Evolutionary conservation across 2,329 filamentous ascomycete species (phyloP).

Genomic region (Calonectria leucothoes): DNA sequence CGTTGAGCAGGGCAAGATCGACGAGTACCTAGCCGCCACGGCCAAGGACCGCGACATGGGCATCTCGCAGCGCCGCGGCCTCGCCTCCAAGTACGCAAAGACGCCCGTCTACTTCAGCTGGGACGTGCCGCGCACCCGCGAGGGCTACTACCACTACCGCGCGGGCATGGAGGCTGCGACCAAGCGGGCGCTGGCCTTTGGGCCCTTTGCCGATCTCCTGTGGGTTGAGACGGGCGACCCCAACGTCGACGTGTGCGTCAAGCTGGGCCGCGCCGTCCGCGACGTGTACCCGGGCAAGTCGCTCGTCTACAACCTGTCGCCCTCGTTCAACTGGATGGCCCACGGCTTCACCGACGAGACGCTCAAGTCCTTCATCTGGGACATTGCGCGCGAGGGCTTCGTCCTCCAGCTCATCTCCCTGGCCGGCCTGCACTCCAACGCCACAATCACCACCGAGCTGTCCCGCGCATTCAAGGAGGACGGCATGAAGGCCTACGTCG

Average conservation of each 20-base stretch:
- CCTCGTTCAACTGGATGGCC: slow-evolving; percentile 98
- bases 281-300: slow-evolving; percentile 80
- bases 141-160: slow-evolving; percentile 93
- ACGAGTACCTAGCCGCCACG: slow-evolving; percentile 74
- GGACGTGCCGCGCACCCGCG: slow-evolving; percentile 91
- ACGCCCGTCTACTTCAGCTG: slow-evolving; percentile 84
- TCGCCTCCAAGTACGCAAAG: slow-evolving; percentile 76
- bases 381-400: slow-evolving; percentile 89
- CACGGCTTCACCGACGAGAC: slow-evolving; percentile 89
- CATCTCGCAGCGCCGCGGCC: slow-evolving; percentile 78
- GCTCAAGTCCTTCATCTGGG: slow-evolving; percentile 94
- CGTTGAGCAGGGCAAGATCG: slow-evolving; percentile 71
- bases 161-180: slow-evolving; percentile 88
- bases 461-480: slow-evolving; percentile 86
- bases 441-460: slow-evolving; percentile 77
- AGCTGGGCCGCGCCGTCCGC: slow-evolving; percentile 83
- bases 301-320: slow-evolving; percentile 95
- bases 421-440: slow-evolving; percentile 74
- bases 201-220: slow-evolving; percentile 91
- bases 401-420: slow-evolving; percentile 76
- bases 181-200: slow-evolving; percentile 92
- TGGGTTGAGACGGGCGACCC: slow-evolving; percentile 98
- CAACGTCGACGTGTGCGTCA: slow-evolving; percentile 79
- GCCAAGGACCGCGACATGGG: slow-evolving; percentile 77
- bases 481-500: slow-evolving; percentile 98